Evolutionary conservation across 768 basidiomycete genomes (phyloP).

Genomic region (Lactifluus echinatus): DNA sequence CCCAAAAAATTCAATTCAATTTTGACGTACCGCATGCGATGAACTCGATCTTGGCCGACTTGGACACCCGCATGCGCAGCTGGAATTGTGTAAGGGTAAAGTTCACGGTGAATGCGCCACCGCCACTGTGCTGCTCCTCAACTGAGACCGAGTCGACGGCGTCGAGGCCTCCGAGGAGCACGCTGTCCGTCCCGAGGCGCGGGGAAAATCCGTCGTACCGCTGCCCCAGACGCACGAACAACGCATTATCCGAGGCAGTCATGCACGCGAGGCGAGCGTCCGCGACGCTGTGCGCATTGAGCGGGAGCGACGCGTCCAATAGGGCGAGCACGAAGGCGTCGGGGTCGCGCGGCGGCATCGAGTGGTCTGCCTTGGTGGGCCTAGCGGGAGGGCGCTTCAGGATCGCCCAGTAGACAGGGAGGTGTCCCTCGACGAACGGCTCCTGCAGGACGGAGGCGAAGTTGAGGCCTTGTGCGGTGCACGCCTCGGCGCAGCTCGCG

Average conservation of each 20-base stretch:
- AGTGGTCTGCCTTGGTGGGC: not conserved
- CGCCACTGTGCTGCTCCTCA: constrained; percentile 40
- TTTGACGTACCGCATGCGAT: constrained; percentile 43
- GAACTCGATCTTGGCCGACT: constrained; percentile 49
- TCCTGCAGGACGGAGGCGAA: constrained; percentile 54
- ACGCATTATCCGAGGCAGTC: constrained; percentile 46
- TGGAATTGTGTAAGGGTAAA: constrained; percentile 53
- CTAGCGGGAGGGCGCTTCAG: constrained; percentile 38
- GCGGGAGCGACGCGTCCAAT: constrained; percentile 42
- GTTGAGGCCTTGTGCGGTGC: constrained; percentile 39
- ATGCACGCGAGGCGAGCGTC: constrained; percentile 65
- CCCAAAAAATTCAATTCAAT: not conserved
- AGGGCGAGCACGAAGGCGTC: constrained; percentile 38
- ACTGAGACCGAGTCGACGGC: constrained; percentile 44
- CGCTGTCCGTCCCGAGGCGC: constrained; percentile 44
- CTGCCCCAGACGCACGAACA: constrained; percentile 50
- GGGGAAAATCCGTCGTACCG: constrained; percentile 40
- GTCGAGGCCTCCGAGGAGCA: constrained; percentile 27
- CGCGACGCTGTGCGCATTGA: constrained; percentile 36
- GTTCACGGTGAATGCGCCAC: constrained; percentile 45
- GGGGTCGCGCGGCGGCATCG: constrained; percentile 2
- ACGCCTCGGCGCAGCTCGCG: constrained; percentile 55
- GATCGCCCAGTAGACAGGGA: constrained; percentile 67
- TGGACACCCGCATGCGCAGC: constrained; percentile 60
- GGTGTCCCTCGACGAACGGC: constrained; percentile 51